Percentiles rank a stretch among this genome's conserved stretches.
Conservation (phyloP, 345 rosid species). For the Turnera subulata region DNA sequence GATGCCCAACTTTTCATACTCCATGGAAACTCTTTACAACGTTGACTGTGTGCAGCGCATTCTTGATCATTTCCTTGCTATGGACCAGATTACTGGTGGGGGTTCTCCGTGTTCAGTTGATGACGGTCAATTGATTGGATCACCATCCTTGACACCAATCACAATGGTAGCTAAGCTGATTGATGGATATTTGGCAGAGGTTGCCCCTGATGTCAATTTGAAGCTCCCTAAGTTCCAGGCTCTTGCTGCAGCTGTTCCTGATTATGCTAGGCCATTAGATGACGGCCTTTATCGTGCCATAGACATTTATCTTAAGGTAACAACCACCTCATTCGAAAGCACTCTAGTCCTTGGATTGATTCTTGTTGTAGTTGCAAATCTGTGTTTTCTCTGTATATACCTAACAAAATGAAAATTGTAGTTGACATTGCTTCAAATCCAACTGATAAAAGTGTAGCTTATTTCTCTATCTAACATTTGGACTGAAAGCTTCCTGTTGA, state of each 20-base stretch:
- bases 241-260: slow-evolving; percentile 88
- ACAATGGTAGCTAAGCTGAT: slow-evolving; percentile 84
- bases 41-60: slow-evolving; percentile 88
- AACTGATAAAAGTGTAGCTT: no score
- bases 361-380: no score
- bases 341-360: no score
- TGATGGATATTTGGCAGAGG: slow-evolving; percentile 98
- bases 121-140: slow-evolving; percentile 75
- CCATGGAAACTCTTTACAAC: slow-evolving; percentile 87
- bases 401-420: no score
- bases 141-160: slow-evolving; percentile 79
- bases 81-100: slow-evolving; percentile 77
- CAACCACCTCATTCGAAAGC: slow-evolving; percentile 1
- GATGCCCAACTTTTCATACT: slow-evolving; percentile 83
- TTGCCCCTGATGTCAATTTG: slow-evolving; percentile 89
- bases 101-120: slow-evolving; percentile 77
- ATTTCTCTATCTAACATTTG: no score
- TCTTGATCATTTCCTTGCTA: slow-evolving; percentile 76
- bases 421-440: no score
- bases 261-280: slow-evolving; percentile 79
- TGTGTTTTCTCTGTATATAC: no score
- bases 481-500: no score
- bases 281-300: slow-evolving; percentile 95
- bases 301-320: slow-evolving; percentile 93
- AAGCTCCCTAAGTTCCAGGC: slow-evolving; percentile 94